These are phyloP conservation scores for Fusarium nisikadoi DNA, from an alignment of 2,329 filamentous ascomycete genomes.

Conservation along the genomic window DNA sequence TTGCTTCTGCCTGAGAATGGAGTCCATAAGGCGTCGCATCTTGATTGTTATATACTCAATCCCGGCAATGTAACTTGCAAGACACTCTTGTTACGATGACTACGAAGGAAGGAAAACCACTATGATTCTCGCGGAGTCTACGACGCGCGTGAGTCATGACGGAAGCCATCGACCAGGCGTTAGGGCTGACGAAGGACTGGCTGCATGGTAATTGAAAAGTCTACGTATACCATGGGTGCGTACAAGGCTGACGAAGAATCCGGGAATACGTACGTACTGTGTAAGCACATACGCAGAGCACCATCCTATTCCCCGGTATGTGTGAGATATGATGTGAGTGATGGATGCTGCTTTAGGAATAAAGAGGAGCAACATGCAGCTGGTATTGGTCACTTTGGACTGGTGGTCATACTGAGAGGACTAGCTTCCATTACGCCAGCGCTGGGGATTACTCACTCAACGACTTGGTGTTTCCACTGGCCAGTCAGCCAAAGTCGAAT, in stretches of 20 bases:
- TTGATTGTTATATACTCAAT: constrained; percentile 37
- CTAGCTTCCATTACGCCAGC: neutral
- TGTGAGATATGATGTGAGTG: neutral
- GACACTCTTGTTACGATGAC: neutral
- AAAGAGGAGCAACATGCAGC: neutral
- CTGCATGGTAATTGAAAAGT: neutral
- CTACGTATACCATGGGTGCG: constrained; percentile 12
- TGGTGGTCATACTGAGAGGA: neutral
- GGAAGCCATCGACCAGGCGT: constrained; percentile 17
- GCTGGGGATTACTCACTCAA: neutral
- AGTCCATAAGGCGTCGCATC: constrained; percentile 6
- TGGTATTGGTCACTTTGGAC: constrained; percentile 1
- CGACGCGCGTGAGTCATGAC: constrained; percentile 43
- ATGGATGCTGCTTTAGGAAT: neutral
- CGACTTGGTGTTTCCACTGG: neutral
- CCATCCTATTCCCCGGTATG: neutral
- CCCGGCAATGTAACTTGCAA: neutral
- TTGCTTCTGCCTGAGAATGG: constrained; percentile 21
- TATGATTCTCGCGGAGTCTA: constrained; percentile 19
- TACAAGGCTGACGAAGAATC: constrained; percentile 32
- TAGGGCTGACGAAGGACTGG: constrained; percentile 8
- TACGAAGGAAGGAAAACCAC: neutral
- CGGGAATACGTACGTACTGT: neutral
- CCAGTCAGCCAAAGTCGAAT: neutral
- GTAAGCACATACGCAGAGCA: constrained; percentile 9